Conservation (phyloP, 257 asterid species). For the Fraxinus anomala region DNA sequence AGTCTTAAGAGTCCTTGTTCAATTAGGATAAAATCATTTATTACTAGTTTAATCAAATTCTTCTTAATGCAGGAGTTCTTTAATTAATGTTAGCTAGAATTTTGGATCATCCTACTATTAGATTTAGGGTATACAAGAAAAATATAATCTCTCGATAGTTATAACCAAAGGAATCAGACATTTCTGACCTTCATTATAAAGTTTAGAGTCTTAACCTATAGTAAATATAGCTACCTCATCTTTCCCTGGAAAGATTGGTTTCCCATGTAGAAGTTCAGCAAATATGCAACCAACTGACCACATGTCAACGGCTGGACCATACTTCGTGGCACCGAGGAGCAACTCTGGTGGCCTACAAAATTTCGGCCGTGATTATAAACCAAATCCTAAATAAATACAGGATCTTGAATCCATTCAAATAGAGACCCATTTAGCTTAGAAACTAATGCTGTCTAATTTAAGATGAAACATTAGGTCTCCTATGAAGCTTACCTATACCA, state of each 20-base stretch:
- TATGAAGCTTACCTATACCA: constrained; percentile 69
- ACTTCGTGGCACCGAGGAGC: constrained; percentile 84
- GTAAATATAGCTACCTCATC: constrained; percentile 69
- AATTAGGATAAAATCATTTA: neutral
- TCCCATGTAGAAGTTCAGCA: constrained; percentile 86
- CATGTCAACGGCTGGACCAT: constrained; percentile 94
- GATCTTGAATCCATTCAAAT: neutral
- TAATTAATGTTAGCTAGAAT: neutral
- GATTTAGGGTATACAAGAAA: neutral
- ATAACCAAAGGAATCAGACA: neutral
- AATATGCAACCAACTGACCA: constrained; percentile 97
- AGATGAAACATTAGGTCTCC: constrained; percentile 3
- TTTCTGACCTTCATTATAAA: neutral
- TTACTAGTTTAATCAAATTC: neutral
- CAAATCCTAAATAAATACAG: neutral
- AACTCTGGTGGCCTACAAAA: constrained; percentile 80
- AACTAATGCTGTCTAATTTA: neutral
- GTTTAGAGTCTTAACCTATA: constrained; percentile 27
- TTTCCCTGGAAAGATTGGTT: constrained; percentile 89
- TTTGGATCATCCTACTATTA: neutral
- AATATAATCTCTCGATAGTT: neutral
- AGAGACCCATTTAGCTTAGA: neutral
- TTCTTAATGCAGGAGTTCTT: neutral
- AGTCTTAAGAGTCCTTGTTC: neutral
- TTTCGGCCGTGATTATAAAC: constrained; percentile 21